Evolutionary conservation across 768 basidiomycete genomes (phyloP).

Genomic region (Russula griseocarnosa): DNA sequence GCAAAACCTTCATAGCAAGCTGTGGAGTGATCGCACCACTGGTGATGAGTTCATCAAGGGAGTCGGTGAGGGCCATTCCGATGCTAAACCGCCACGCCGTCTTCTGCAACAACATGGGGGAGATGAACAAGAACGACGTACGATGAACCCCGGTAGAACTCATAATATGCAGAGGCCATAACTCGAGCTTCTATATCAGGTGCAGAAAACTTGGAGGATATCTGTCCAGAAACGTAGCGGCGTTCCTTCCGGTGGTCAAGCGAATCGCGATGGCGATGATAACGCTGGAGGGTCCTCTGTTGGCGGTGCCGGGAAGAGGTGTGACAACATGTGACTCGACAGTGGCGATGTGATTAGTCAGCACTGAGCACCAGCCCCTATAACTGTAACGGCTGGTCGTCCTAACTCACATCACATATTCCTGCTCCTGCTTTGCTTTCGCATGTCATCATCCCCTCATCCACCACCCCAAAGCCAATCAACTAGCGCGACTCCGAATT

Average conservation of each 20-base stretch:
- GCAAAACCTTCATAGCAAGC: constrained; percentile 96
- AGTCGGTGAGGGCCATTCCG: constrained; percentile 96
- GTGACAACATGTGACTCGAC: constrained; percentile 25
- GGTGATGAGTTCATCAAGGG: constrained; percentile 96
- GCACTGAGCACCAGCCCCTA: neutral
- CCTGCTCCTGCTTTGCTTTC: neutral
- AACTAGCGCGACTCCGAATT: neutral
- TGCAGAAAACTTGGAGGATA: neutral
- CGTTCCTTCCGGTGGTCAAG: neutral
- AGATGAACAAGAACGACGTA: constrained; percentile 47
- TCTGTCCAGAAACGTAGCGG: neutral
- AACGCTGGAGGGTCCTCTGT: neutral
- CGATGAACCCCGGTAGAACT: constrained; percentile 91
- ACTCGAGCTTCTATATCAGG: constrained; percentile 5
- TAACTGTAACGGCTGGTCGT: too few relatives aligned
- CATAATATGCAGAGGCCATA: constrained; percentile 85
- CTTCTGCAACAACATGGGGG: constrained; percentile 17
- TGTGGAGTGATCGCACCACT: constrained; percentile 96
- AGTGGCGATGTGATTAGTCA: constrained; percentile 7
- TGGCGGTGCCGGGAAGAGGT: neutral
- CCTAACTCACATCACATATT: neutral
- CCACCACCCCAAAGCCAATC: neutral
- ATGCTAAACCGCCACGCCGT: constrained; percentile 52
- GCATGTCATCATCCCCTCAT: constrained; percentile 22
- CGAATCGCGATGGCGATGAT: constrained; percentile 3